Evolutionary conservation across 2,329 filamentous ascomycete species (phyloP), one percentile per base, ranked within the genome.

Genomic region (Sporothrix protearum): DNA sequence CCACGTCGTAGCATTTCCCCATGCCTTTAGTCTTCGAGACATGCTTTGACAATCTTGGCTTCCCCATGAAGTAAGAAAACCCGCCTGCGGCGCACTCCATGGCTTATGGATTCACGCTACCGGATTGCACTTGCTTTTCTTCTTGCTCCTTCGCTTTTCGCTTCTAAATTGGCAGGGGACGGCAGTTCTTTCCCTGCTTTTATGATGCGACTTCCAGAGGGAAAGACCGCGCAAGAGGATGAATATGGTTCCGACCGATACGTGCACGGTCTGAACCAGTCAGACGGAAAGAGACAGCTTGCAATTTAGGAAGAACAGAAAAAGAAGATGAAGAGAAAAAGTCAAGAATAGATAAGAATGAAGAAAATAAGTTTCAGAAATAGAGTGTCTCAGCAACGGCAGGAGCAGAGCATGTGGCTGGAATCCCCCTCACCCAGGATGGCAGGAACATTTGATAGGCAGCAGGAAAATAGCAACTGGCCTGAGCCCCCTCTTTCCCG

Each of bases 361-460:
- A 59, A 30, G 9, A 16, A 12, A 30, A 10, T 47, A 64, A 64
- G 39, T n/a, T 28, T 25, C 25, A 47, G 25, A 39, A 47, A 64
- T 30, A 64, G 61, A 64, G 61, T 64, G 39, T 64, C 59, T 64
- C 59, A 64, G n/a, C 12, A 63, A 16, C 57, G 57, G 33, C 33
- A 63, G 36, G 57, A 64, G 12, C 22, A 25, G n/a, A 22, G 33
- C 57, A 2, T 63, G 57, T 16, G 59, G 22, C 12, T 64, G 36
- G 36, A 30, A 10, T n/a, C 39, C 6, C 42, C 25, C 8, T 12
- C 39, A 33, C 14, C 7, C 14, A 10, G 14, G 47, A 64, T 16
- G 63, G 45, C 63, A 49, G 14, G 42, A 53, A 30, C 45, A 19
- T 28, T 22, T 12, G 53, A 36, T 28, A 51, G 64, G 64, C 64